Conservation (phyloP, 495 filamentous ascomycete genomes). For the Penicillium atrosanguineum region DNA sequence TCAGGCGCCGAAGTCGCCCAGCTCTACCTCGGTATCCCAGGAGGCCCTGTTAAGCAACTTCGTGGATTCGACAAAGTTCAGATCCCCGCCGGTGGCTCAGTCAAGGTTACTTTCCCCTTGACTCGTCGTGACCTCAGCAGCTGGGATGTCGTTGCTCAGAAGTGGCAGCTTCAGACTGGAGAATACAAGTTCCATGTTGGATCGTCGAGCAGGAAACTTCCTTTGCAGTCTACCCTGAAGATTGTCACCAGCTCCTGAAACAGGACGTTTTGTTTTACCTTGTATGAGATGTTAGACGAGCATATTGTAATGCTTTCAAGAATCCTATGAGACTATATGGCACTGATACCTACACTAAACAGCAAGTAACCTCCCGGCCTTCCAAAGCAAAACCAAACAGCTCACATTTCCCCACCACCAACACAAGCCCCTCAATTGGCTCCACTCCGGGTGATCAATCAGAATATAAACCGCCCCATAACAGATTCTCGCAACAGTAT, state of each 20-base stretch:
- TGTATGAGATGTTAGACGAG: no score
- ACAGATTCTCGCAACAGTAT: constrained; percentile 21
- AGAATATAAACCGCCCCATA: constrained; percentile 26
- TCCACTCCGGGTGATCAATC: constrained; percentile 16
- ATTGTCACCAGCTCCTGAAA: constrained; percentile 2
- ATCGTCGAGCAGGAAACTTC: constrained; percentile 21
- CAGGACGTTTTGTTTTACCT: constrained; percentile 24
- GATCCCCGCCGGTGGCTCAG: constrained; percentile 39
- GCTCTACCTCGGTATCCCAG: constrained; percentile 46
- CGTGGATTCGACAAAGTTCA: constrained; percentile 62
- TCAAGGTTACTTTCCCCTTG: constrained; percentile 52
- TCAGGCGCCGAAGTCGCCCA: constrained; percentile 56
- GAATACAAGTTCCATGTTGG: constrained; percentile 24
- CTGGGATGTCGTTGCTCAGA: constrained; percentile 62
- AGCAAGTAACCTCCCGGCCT: constrained; percentile 10
- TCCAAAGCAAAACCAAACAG: constrained; percentile 24
- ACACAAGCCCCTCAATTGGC: constrained; percentile 14
- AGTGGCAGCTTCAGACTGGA: constrained; percentile 51
- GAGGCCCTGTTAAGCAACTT: constrained; percentile 56
- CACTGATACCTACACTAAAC: not conserved
- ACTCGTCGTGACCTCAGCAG: constrained; percentile 63
- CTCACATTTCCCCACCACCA: constrained; percentile 34
- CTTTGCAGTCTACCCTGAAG: constrained; percentile 14
- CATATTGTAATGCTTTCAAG: no score
- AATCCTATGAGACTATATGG: no score